Percentiles rank a stretch among this genome's conserved stretches.
Evolutionary conservation across 306 rosid species (phyloP).

Genomic region (Vicia faba): DNA sequence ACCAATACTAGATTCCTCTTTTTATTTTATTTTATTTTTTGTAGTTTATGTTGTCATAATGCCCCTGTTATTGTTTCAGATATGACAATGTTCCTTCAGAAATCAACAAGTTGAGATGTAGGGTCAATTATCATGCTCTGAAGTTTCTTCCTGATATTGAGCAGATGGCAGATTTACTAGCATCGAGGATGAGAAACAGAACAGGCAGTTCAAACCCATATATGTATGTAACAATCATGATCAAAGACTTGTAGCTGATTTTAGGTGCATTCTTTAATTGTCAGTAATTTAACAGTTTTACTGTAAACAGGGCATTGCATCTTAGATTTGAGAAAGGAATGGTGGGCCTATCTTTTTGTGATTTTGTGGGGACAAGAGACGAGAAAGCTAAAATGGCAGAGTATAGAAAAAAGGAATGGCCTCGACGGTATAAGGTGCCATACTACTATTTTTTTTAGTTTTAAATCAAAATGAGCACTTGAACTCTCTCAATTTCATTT

Average conservation of each 20-base stretch:
- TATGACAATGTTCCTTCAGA: slow-evolving; percentile 95
- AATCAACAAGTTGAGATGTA: slow-evolving; percentile 96
- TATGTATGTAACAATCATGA: slow-evolving; percentile 60
- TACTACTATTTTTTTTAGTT: slow-evolving; percentile 29
- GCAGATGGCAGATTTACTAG: slow-evolving; percentile 87
- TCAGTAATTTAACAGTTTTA: slow-evolving; percentile 44
- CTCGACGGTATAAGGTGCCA: slow-evolving; percentile 92
- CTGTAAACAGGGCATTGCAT: slow-evolving; percentile 88
- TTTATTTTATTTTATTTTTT: slow-evolving; percentile 6
- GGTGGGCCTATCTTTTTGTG: slow-evolving; percentile 98
- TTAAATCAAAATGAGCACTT: slow-evolving; percentile 20
- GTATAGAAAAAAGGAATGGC: slow-evolving; percentile 96
- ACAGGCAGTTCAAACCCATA: slow-evolving; percentile 92
- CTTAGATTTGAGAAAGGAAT: slow-evolving; percentile 98
- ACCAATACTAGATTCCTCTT: slow-evolving; percentile 13
- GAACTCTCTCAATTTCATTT: slow-evolving; percentile 26
- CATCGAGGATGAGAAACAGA: slow-evolving; percentile 98
- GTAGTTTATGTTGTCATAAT: slow-evolving; percentile 31
- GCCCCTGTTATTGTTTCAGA: slow-evolving; percentile 54
- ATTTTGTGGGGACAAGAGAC: slow-evolving; percentile 96
- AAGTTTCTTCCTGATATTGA: slow-evolving; percentile 99
- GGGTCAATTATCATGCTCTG: slow-evolving; percentile 98
- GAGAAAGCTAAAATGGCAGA: slow-evolving; percentile 95
- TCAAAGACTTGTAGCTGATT: slow-evolving; percentile 34
- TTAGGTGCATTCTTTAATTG: slow-evolving; percentile 11